phyloP scores from a whole-genome alignment of 331 rosid genomes.

The Stylosanthes scabra region DNA sequence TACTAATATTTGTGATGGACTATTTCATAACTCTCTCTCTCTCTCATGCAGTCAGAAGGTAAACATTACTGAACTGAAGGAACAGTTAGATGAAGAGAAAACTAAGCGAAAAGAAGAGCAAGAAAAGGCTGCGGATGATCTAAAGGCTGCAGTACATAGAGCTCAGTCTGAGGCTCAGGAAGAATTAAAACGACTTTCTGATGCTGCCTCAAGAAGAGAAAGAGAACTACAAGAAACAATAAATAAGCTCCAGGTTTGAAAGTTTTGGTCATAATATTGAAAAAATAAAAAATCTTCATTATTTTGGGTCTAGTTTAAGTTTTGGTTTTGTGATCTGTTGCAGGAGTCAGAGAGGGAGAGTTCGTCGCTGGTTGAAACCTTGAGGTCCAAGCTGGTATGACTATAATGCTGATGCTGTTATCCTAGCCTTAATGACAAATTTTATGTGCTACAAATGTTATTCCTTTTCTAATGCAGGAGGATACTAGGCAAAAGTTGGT shows the following conservation, averaged over 20 bases:
- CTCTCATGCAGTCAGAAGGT: slow-evolving; percentile 55
- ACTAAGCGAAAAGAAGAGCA: slow-evolving; percentile 85
- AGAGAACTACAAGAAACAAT: slow-evolving; percentile 83
- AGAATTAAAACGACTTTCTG: slow-evolving; percentile 70
- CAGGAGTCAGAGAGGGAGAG: slow-evolving; percentile 92
- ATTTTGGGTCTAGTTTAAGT: slow-evolving; percentile 10
- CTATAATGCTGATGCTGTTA: slow-evolving; percentile 32
- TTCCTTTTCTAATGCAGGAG: slow-evolving; percentile 67
- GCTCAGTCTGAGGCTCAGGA: slow-evolving; percentile 85
- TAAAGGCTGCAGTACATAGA: slow-evolving; percentile 85
- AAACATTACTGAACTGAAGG: slow-evolving; percentile 78
- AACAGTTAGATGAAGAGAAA: slow-evolving; percentile 78
- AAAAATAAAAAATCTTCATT: slow-evolving; percentile 2
- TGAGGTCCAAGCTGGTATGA: slow-evolving; percentile 92
- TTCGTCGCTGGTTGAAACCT: slow-evolving; percentile 70
- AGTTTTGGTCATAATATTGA: slow-evolving; percentile 20
- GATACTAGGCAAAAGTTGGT: slow-evolving; percentile 88
- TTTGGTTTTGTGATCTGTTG: slow-evolving; percentile 33
- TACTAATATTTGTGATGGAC: slow-evolving; percentile 29
- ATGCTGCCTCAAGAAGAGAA: slow-evolving; percentile 72
- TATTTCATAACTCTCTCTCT: background rate
- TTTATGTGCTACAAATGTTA: slow-evolving; percentile 9
- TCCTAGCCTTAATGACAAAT: background rate
- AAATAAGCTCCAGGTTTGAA: slow-evolving; percentile 79
- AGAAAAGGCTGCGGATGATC: slow-evolving; percentile 85